Base-by-base conservation (phyloP, 1,139 yeast genomes). In the Magnusiomyces suaveolens region DNA sequence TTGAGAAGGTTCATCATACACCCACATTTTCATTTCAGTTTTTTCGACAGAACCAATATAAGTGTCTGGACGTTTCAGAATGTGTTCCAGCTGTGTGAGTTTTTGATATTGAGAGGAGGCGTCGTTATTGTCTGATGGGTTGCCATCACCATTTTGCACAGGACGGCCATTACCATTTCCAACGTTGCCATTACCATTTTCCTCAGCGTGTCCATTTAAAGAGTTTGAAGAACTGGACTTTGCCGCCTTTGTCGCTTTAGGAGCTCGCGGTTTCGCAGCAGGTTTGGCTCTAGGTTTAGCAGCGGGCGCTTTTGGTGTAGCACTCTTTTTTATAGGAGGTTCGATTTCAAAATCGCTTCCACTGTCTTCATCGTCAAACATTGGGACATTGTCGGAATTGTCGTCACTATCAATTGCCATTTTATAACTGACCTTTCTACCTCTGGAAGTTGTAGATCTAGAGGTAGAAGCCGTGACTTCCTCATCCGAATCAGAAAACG, bases 41-140 rank as follows among this genome's bases (percentile, higher is more conserved):
- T 78, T 79, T 70, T 92, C 98, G 43, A 90, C 86, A 1, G 97
- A 89, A 4, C 99, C 99, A 63, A 94, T 85, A 71, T 94, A 94
- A 1, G 98, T 92, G 68, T 94, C 99, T 0, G 99, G 99, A 70
- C 99, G 84, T 69, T 89, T 89, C 66, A 94, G 76, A 59, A 94
- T 92, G 77, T 94, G 99, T 67, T 94, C 97, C 64, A 94, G 75
- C 71, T 90, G 98, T 2, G 97, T 84, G 54, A 94, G 81, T 71
- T 87, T 87, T 70, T 92, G 97, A 71, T 94, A 94, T 63, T 87
- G 92, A 52, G 85, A 86, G 8, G 96, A 84, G 14, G 83, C 84
- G 47, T 75, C 69, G 60, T 75, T 75, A 36, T 60, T 56, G 47
- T 51, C 52, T 54, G 24, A 21, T 14, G 46, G 56, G 24, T 43